phyloP scores from a whole-genome alignment of 345 rosid genomes.

The Lepidium sativum region DNA sequence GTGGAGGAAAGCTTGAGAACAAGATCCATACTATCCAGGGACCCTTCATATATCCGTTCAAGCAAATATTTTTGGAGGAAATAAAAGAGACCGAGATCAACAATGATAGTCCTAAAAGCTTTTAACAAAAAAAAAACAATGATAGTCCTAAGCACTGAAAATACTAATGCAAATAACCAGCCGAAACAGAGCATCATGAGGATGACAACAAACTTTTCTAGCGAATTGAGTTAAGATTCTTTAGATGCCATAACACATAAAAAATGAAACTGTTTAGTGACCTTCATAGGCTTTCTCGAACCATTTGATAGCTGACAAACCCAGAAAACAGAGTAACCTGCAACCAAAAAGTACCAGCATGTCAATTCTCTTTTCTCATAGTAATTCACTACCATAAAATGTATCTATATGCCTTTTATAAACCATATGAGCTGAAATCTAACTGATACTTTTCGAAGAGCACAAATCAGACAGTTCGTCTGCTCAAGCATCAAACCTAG shows the following conservation, averaged over 20 bases:
- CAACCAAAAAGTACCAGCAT: constrained; percentile 24
- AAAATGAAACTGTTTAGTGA: constrained; percentile 13
- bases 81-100: background rate
- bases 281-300: constrained; percentile 97
- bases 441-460: background rate
- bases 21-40: background rate
- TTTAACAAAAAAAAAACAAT: too few relatives aligned
- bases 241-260: background rate
- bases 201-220: background rate
- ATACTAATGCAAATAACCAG: background rate
- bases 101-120: too few relatives aligned
- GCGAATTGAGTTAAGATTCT: background rate
- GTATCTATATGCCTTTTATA: background rate
- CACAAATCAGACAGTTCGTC: background rate
- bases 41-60: background rate
- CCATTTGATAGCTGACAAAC: constrained; percentile 98
- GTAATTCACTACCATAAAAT: background rate
- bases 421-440: background rate
- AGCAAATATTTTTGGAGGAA: background rate
- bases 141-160: background rate
- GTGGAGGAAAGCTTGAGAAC: background rate
- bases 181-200: background rate
- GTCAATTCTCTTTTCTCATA: background rate
- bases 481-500: background rate
- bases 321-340: constrained; percentile 98